Evolutionary conservation across 305 asterid genomes (phyloP), one percentile per base, ranked within the genome.

Genomic region (Ruellia speciosa): DNA sequence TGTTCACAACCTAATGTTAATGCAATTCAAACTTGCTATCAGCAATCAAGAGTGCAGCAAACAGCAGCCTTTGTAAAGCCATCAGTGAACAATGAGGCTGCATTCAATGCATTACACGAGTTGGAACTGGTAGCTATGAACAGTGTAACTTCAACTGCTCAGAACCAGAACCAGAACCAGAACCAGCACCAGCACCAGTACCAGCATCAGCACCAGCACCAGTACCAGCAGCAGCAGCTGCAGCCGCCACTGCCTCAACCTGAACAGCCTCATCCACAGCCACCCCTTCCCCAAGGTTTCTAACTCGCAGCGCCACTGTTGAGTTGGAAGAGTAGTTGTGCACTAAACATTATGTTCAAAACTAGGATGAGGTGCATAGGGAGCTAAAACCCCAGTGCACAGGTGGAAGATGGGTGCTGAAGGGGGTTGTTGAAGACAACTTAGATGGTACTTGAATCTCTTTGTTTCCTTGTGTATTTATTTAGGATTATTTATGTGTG

Each of bases 21-120:
- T 7, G 6, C 54, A 47, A 37, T 58, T 59, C 51, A 14, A 59
- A 64, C 58, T 20, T 68, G 15, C 13, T 72, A 45, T 69, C 74
- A 90, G 97, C 85, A 83, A 82, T 48, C 78, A 49, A 74, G 67
- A 64, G 70, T 87, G 49, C 74, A 59, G 72, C 81, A 79, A 50
- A 54, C 85, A 0, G 82, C 75, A 9, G 50, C 45, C 6, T 59
- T 67, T 12, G 49, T 90, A 50, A 81, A 71, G 71, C 90, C 97
- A 17, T 71, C 41, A 41, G 10, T 87, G 59, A 72, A 63, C 64
- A 59, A 16, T 19, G 81, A 75, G 51, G 72, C 66, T 52, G 75
- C 86, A 19, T 31, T 78, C 12, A 72, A 40, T 41, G 88, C 87
- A n/a, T 43, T 85, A 62, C 75, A 74, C 39, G 89, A 87, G 71